Conservation (phyloP, 495 filamentous ascomycete species). For the Podospora tetraspora region DNA sequence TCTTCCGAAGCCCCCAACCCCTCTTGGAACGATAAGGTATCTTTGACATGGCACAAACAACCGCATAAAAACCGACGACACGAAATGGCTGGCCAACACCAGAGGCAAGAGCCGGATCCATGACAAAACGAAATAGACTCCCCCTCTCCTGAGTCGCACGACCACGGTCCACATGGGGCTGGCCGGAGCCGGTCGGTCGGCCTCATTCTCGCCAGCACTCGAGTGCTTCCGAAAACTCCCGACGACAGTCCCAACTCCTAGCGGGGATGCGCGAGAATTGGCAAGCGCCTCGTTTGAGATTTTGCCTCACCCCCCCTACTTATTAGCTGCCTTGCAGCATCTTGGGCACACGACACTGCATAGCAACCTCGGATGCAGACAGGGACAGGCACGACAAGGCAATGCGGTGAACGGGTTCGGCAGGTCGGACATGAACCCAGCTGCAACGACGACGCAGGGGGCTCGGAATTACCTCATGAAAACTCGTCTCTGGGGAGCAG, state of each 20-base stretch:
- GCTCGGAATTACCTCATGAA: constrained; percentile 10
- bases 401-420: not conserved
- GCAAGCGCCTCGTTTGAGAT: constrained; percentile 11
- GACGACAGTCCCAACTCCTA: constrained; percentile 12
- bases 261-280: constrained; percentile 22
- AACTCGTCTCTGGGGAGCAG: not conserved
- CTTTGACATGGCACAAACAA: not conserved
- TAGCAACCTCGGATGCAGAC: constrained; percentile 1
- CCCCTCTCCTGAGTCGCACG: not conserved
- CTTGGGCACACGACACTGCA: constrained; percentile 4
- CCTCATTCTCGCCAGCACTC: not conserved
- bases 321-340: constrained; percentile 5
- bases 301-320: constrained; percentile 5
- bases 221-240: constrained; percentile 26
- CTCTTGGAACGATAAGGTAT: not conserved
- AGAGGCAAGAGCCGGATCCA: not conserved
- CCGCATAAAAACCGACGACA: not conserved
- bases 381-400: constrained; percentile 8
- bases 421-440: constrained; percentile 3
- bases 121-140: not conserved
- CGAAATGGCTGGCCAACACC: not conserved
- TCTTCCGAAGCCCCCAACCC: not conserved
- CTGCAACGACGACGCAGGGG: not conserved
- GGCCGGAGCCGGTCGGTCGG: not conserved
- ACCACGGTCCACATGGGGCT: not conserved